phyloP scores from a whole-genome alignment of 2,329 filamentous ascomycete species.

The Chaetomiaceae sp. region DNA sequence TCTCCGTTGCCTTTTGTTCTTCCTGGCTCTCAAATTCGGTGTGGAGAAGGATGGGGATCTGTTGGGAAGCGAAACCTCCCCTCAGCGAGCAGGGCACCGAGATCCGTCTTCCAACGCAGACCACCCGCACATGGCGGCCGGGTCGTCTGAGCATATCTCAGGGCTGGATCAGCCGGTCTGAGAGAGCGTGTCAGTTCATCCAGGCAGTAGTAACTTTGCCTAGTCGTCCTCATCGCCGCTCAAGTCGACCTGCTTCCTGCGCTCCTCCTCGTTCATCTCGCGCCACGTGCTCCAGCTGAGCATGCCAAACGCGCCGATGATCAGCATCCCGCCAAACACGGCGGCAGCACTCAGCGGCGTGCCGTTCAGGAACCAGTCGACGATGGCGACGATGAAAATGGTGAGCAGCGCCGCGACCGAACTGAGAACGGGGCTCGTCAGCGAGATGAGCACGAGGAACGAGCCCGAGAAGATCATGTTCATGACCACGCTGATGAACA shows the following conservation, averaged over 20 bases:
- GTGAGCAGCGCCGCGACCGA: constrained; percentile 91
- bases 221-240: constrained; percentile 22
- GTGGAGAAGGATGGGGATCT: too few relatives aligned
- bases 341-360: constrained; percentile 69
- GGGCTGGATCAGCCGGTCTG: too few relatives aligned
- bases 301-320: constrained; percentile 81
- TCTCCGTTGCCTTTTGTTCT: too few relatives aligned
- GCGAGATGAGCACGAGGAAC: constrained; percentile 86
- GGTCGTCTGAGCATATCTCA: too few relatives aligned
- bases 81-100: too few relatives aligned
- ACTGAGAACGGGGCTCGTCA: constrained; percentile 88
- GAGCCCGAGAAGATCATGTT: constrained; percentile 92
- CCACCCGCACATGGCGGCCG: too few relatives aligned
- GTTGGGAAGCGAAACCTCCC: too few relatives aligned
- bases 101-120: too few relatives aligned
- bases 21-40: too few relatives aligned
- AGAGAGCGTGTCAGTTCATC: too few relatives aligned
- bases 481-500: constrained; percentile 73
- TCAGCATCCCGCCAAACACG: constrained; percentile 76
- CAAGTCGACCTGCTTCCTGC: constrained; percentile 47
- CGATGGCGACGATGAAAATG: constrained; percentile 92
- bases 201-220: too few relatives aligned
- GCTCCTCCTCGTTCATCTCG: constrained; percentile 83
- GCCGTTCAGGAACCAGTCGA: constrained; percentile 82
- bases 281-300: constrained; percentile 87